These are phyloP conservation scores for Candida tammaniensis DNA, from an alignment of 805 yeast species.

Conservation along the genomic window DNA sequence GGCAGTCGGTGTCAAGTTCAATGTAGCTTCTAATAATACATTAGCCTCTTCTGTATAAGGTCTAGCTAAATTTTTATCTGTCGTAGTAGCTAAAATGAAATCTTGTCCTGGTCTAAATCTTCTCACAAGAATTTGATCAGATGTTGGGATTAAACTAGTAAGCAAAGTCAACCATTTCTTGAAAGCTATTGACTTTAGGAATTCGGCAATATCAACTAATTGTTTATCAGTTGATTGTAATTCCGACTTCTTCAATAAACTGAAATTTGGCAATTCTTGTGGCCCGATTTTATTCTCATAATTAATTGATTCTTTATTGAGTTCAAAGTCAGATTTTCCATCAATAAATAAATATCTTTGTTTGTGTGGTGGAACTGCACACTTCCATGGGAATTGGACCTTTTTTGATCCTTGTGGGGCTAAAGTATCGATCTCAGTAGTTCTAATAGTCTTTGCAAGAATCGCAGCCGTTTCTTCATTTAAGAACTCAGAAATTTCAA, in stretches of 20 bases:
- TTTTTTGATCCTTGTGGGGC: conserved; percentile 59
- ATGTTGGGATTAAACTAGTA: conserved; percentile 59
- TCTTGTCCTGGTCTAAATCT: conserved; percentile 95
- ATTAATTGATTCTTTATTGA: conserved; percentile 32
- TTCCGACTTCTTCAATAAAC: conserved; percentile 17
- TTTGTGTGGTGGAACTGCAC: conserved; percentile 92
- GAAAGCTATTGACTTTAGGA: conserved; percentile 62
- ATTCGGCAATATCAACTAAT: conserved; percentile 52
- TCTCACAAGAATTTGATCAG: conserved; percentile 70
- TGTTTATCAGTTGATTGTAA: conserved; percentile 28
- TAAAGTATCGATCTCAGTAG: conserved; percentile 56
- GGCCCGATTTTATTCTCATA: conserved; percentile 34
- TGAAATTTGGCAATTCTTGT: conserved; percentile 58
- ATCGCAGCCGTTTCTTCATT: conserved; percentile 45
- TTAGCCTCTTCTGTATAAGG: conserved; percentile 35
- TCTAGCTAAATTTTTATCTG: conserved; percentile 38
- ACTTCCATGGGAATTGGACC: conserved; percentile 74
- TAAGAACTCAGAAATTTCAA: conserved; percentile 65
- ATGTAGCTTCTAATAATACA: conserved; percentile 70
- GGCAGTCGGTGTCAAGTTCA: conserved; percentile 72
- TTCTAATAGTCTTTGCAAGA: conserved; percentile 34
- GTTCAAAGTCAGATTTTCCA: conserved; percentile 44
- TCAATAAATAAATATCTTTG: conserved; percentile 83
- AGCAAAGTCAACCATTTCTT: conserved; percentile 64
- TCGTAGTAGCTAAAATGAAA: conserved; percentile 81